Conservation (phyloP, 169 alveolate genomes). For the Eimeria sp. region DNA sequence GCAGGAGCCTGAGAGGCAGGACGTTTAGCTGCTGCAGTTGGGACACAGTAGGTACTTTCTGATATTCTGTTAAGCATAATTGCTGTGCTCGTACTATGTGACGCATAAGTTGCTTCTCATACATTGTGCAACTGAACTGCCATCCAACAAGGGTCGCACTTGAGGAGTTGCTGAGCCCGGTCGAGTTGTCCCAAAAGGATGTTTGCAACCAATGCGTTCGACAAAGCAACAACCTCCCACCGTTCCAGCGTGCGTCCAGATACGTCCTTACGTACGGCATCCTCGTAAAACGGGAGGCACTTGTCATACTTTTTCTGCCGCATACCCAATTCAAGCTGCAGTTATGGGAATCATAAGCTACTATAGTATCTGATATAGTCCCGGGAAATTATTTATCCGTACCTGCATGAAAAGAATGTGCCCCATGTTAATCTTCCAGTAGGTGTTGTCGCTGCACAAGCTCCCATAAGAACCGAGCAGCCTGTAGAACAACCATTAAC, state of each 20-base stretch:
- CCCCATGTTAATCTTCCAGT: slow-evolving; percentile 72
- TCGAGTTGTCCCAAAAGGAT: slow-evolving; percentile 41
- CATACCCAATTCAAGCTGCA: neutral
- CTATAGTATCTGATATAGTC: neutral
- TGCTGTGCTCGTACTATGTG: neutral
- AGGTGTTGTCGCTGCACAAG: neutral
- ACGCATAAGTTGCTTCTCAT: neutral
- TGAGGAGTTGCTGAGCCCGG: slow-evolving; percentile 48
- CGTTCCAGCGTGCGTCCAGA: slow-evolving; percentile 1
- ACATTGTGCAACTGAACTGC: neutral
- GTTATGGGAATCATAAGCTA: neutral
- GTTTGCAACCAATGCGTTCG: slow-evolving; percentile 66
- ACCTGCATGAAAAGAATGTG: slow-evolving; percentile 81
- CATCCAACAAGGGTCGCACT: neutral
- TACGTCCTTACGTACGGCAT: neutral
- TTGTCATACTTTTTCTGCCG: slow-evolving; percentile 34
- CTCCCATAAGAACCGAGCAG: slow-evolving; percentile 39
- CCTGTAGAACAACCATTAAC: neutral
- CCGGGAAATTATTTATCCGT: neutral
- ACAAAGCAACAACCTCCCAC: slow-evolving; percentile 55
- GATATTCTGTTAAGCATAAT: neutral
- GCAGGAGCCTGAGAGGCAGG: no score
- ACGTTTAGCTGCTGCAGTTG: neutral
- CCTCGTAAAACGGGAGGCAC: slow-evolving; percentile 41
- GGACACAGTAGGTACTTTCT: neutral